phyloP scores from a whole-genome alignment of 1,284 basidiomycete species.

The Moniliella sp. region DNA sequence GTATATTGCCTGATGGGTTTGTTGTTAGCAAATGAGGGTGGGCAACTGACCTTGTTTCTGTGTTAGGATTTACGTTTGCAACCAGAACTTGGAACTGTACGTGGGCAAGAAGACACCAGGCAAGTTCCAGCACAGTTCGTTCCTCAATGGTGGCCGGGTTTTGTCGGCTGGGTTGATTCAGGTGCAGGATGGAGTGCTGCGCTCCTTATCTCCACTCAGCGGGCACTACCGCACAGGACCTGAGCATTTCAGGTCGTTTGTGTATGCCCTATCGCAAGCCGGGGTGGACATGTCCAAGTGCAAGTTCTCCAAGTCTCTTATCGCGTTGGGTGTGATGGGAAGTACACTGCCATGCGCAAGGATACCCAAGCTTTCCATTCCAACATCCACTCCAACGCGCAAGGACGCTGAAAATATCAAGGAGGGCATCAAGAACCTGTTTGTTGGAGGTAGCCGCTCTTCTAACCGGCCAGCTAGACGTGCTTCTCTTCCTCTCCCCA shows the following conservation, averaged over 20 bases:
- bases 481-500: too few relatives aligned
- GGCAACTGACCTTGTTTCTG: slow-evolving; percentile 6
- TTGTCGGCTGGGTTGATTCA: slow-evolving; percentile 16
- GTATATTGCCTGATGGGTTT: background rate
- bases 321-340: too few relatives aligned
- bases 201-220: slow-evolving; percentile 12
- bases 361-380: too few relatives aligned
- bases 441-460: too few relatives aligned
- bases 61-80: slow-evolving; percentile 23
- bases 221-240: slow-evolving; percentile 19
- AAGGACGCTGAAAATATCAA: too few relatives aligned
- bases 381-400: too few relatives aligned
- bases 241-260: slow-evolving; percentile 19
- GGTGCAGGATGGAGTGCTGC: slow-evolving; percentile 12
- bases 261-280: slow-evolving; percentile 13
- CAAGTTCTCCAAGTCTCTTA: too few relatives aligned
- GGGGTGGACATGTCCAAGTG: too few relatives aligned
- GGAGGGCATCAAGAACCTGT: too few relatives aligned
- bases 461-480: too few relatives aligned
- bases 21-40: background rate
- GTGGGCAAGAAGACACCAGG: slow-evolving; percentile 22
- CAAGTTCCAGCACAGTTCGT: slow-evolving; percentile 21
- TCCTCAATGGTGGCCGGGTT: slow-evolving; percentile 17
- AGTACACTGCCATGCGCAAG: too few relatives aligned
- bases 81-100: slow-evolving; percentile 18